Base-by-base conservation (phyloP, 2,329 filamentous ascomycete species). In the Curvularia sp. region DNA sequence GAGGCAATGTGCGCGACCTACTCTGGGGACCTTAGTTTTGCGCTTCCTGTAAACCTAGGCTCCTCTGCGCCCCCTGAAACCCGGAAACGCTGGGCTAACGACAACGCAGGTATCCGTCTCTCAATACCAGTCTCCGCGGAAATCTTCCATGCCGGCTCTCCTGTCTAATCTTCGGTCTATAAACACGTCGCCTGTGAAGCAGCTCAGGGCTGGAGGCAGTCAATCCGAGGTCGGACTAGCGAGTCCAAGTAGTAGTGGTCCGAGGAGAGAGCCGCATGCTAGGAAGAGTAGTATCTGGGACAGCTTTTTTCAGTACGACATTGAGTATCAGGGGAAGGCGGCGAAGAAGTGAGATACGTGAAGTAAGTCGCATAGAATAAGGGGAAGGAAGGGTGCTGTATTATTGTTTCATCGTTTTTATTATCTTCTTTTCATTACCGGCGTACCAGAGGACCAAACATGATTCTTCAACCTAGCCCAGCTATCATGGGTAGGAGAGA, bases 21-120 rank as follows among this genome's bases (percentile, higher is more conserved):
- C 72, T 80, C 51, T 78, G 77, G 75, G 78, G 78, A 67, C 77
- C 77, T 72, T 78, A 75, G 72, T 63, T 73, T 71, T 67, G 63
- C 62, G 62, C 50, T 58, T 65, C 49, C 55, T 65, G 67, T 70
- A 71, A 68, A 67, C 70, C 72, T 74, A 71, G 69, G 73, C 67
- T 69, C 63, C 64, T 66, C 61, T 53, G 24, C 24, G 24, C 46
- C 41, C 41, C 38, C 43, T 43, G 46, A 47, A 24, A 51, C n/a
- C 22, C 2, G 12, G 33, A 35, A 12, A 35, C 5, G 33, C 13
- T 35, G 53, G 20, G 47, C 64, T 70, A 58, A 70, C 64, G 52
- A 31, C 31, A 13, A 4, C 47, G 60, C 31, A 38, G 61, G 58
- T 48, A 41, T 50, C 43, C 50, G 31, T 52, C 31, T 49, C 41